phyloP scores from a whole-genome alignment of 2,329 filamentous ascomycete genomes.

The Leptographium wingfieldii region DNA sequence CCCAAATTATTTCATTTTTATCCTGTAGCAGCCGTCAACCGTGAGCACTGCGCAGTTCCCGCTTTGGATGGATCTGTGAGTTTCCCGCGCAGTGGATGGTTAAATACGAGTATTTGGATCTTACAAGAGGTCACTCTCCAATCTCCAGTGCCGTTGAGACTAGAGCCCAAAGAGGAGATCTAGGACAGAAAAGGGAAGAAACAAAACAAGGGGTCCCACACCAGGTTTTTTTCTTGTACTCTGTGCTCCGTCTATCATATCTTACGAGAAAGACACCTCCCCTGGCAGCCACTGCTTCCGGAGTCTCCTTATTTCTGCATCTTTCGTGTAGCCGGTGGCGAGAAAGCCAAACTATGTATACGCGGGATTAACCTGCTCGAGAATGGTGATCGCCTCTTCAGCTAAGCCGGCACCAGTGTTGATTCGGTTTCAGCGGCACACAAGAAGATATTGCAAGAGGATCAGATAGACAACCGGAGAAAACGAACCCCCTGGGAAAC shows the following conservation, averaged over 20 bases:
- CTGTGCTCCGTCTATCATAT: background rate
- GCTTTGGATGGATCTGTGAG: too few relatives aligned
- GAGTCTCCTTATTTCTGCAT: background rate
- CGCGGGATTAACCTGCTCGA: background rate
- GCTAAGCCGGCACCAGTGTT: background rate
- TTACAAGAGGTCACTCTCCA: background rate
- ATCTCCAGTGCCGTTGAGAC: slow-evolving; percentile 1
- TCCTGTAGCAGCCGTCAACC: background rate
- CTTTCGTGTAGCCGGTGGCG: background rate
- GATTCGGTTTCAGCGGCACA: background rate
- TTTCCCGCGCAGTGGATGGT: background rate
- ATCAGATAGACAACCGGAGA: background rate
- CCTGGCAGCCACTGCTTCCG: background rate
- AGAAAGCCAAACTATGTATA: background rate
- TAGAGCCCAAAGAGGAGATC: background rate
- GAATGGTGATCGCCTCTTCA: background rate
- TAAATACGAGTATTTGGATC: background rate
- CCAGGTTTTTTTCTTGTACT: background rate
- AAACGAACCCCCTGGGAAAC: background rate
- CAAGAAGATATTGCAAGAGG: background rate
- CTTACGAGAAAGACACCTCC: background rate
- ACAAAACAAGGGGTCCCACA: background rate
- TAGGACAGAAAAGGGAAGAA: background rate
- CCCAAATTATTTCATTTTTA: background rate
- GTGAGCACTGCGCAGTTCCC: too few relatives aligned